phyloP scores from a whole-genome alignment of 2,329 filamentous ascomycete species.

The Phialocephala subalpina region DNA sequence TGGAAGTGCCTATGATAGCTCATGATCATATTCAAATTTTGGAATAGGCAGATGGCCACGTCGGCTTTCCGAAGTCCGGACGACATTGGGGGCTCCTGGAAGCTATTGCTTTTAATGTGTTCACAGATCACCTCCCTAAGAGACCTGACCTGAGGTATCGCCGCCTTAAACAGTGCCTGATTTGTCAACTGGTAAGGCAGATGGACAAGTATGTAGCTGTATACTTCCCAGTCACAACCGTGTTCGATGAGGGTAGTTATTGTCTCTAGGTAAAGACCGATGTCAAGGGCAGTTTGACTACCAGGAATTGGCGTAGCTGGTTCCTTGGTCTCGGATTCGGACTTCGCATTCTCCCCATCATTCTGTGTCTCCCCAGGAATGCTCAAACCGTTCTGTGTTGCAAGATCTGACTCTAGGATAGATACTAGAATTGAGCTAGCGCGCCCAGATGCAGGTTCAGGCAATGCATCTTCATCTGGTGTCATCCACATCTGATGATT shows the following conservation, averaged over 20 bases:
- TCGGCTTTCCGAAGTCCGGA: slow-evolving; percentile 86
- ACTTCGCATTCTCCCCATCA: slow-evolving; percentile 6
- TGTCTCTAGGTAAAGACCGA: slow-evolving; percentile 73
- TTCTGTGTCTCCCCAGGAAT: neutral
- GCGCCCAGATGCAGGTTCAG: slow-evolving; percentile 49
- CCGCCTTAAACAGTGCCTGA: slow-evolving; percentile 80
- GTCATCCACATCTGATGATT: slow-evolving; percentile 66
- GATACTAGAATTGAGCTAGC: slow-evolving; percentile 43
- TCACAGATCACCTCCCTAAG: slow-evolving; percentile 82
- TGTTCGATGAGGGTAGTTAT: slow-evolving; percentile 77
- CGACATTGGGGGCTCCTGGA: slow-evolving; percentile 82
- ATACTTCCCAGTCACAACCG: slow-evolving; percentile 88
- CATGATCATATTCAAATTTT: slow-evolving; percentile 85
- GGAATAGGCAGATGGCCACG: slow-evolving; percentile 87
- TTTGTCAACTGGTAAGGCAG: slow-evolving; percentile 90
- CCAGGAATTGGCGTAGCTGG: neutral
- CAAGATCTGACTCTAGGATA: slow-evolving; percentile 24
- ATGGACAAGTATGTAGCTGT: slow-evolving; percentile 88
- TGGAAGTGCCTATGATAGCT: slow-evolving; percentile 89
- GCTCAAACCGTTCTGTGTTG: neutral
- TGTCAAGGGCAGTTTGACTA: slow-evolving; percentile 32
- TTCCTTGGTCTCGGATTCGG: neutral
- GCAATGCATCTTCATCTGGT: slow-evolving; percentile 63
- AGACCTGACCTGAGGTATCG: slow-evolving; percentile 77
- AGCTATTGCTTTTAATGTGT: slow-evolving; percentile 78